phyloP scores from a whole-genome alignment of 345 rosid genomes.

The Psidium friedrichsthalianum region DNA sequence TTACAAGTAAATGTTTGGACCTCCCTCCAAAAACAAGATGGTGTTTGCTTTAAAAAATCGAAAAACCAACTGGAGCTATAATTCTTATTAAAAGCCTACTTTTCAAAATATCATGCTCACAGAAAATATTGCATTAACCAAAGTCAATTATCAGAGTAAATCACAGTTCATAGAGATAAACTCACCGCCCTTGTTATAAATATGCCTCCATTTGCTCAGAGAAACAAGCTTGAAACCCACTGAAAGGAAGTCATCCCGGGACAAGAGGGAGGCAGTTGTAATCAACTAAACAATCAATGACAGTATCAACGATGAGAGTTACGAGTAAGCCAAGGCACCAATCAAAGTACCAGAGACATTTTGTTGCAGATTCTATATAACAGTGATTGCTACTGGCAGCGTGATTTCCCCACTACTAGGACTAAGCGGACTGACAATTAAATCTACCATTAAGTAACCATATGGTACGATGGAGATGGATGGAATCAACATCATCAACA shows the following conservation, averaged over 20 bases:
- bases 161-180: background rate
- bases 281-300: background rate
- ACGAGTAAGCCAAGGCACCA: background rate
- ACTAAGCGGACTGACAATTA: background rate
- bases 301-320: background rate
- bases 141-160: background rate
- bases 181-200: background rate
- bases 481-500: too few relatives aligned
- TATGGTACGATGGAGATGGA: background rate
- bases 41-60: too few relatives aligned
- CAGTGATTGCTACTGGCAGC: background rate
- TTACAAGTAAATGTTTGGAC: too few relatives aligned
- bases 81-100: background rate
- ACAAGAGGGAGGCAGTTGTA: background rate
- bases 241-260: conserved; percentile 8
- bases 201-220: background rate
- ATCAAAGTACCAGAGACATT: background rate
- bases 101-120: background rate
- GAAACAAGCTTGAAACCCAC: conserved; percentile 4
- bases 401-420: background rate
- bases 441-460: background rate
- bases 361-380: background rate
- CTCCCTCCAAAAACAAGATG: too few relatives aligned
- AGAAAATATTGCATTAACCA: background rate
- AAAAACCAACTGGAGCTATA: background rate